A percentile compares a stretch with the other conserved stretches of the same genome.
Conservation (phyloP, 805 yeast genomes). For the Metschnikowia lachancei region DNA sequence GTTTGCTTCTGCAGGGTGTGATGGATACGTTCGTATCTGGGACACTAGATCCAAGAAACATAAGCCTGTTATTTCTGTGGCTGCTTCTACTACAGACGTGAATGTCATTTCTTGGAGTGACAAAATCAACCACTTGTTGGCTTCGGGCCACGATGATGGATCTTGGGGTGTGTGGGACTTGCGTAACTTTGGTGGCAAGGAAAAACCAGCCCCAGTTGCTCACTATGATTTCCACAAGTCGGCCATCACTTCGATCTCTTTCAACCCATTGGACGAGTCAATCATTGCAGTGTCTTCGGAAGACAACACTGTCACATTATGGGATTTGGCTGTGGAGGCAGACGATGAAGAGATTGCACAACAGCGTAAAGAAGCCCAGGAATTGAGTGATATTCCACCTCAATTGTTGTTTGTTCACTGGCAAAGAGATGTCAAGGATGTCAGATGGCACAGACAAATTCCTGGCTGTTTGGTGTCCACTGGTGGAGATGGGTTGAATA, state of each 20-base stretch:
- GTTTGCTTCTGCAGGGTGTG: conserved; percentile 91
- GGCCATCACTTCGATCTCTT: conserved; percentile 88
- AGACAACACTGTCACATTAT: conserved; percentile 92
- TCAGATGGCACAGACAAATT: conserved; percentile 95
- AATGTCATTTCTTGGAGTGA: conserved; percentile 96
- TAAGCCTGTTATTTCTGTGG: conserved; percentile 82
- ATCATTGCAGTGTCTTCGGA: conserved; percentile 94
- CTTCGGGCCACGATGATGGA: conserved; percentile 97
- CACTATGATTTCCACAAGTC: conserved; percentile 92
- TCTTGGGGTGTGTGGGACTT: conserved; percentile 98
- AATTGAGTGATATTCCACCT: conserved; percentile 87
- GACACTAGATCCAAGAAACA: conserved; percentile 92
- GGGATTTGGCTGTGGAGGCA: conserved; percentile 99
- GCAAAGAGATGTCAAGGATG: conserved; percentile 97
- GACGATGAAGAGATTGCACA: conserved; percentile 92
- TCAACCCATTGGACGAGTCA: conserved; percentile 94
- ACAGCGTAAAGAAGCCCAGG: conserved; percentile 74
- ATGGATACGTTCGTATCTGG: conserved; percentile 92
- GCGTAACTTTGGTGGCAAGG: conserved; percentile 64
- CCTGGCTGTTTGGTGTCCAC: conserved; percentile 95
- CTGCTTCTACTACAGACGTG: conserved; percentile 78
- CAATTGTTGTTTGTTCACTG: conserved; percentile 95
- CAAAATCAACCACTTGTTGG: conserved; percentile 80
- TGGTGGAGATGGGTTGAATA: conserved; percentile 90
- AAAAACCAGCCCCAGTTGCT: conserved; percentile 77